Evolutionary conservation across 352 stramenopile genomes (phyloP), one percentile per base, ranked within the genome.

Genomic region (Phytophthora kernoviae): DNA sequence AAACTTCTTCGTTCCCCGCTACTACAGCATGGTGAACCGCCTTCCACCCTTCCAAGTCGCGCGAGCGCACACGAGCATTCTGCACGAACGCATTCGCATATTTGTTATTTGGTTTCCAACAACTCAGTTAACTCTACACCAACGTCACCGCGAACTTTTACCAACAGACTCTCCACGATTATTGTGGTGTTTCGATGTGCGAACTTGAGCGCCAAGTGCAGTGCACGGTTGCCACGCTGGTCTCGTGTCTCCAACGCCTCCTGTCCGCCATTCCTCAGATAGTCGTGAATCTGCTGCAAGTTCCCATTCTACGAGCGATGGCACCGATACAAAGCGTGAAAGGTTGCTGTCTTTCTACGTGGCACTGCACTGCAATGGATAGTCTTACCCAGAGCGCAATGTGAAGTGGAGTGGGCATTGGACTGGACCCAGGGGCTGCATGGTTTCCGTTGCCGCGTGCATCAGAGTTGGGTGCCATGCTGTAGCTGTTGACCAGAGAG

Each of bases 191-290:
- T 75, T 42, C 73, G 72, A 49, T 91, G 79, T 20, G 75, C 70
- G 60, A 91, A 84, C 60, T 91, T 91, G 42, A 91, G 52, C 14
- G 81, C 75, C 44, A 91, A 54, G 57, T 89, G 81, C 33, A 91
- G 55, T 33, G 79, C 77, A 15, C 81, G 79, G 21, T 91, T 88
- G 46, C 81, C 81, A 47, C 70, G 77, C 11, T 24, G 41, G 54
- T 91, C 81, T 46, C 75, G 69, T 22, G 70, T 70, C 52, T 91
- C 79, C 8, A 91, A 47, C 18, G 65, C 62, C 2, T 81, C 21
- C n/a, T 39, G 20, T 63, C 70, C 53, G 17, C 30, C 50, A 47
- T 34, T 27, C 8, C 57, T 32, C 8, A 88, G 45, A 34, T 46
- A 75, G 18, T 79, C 61, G 9, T 52, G 53, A 18, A 88, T 84